Base-by-base conservation (phyloP, 2,329 filamentous ascomycete genomes). In the Trichoderma afroharzianum region DNA sequence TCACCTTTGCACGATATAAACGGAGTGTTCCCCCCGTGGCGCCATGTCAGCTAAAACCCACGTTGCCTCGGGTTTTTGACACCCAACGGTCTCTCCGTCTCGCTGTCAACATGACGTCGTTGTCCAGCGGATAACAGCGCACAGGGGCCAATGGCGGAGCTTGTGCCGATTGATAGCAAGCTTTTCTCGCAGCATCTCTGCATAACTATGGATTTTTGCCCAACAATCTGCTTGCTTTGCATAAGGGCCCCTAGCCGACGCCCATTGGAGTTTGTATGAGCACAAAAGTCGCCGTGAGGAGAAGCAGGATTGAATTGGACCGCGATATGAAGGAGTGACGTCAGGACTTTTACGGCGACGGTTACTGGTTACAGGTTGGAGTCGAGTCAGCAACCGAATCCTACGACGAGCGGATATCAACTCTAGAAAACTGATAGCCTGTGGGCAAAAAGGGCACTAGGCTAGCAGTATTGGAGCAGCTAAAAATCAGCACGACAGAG, bases 41-140 rank as follows among this genome's bases (percentile, higher is more conserved):
- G 21, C n/a, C 47, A 53, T 53, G 47, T 21, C 47, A 24, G 47
- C n/a, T 24, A 24, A 24, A 53, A 53, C n/a, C 47, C 47, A 50
- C n/a, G 43, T n/a, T 43, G 33, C 33, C 14, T 11, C 43, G 18
- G 43, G 12, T 53, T 50, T 50, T 53, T 53, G 47, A 24, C 47
- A 53, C 57, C 30, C 28, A 59, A 33, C 28, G 9, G 21, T 30
- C 43, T 50, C 66, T 28, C 26, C 26, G 39, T 62, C 28, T 62
- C 24, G 30, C 57, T 62, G 57, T 69, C 66, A 69, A 61, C 39
- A 69, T 69, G 66, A 69, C 66, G 66, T 69, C 57, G 66, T 61
- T 24, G 18, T n/a, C 47, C 39, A 57, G 50, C 32, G 57, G 18
- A 59, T 53, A 64, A 53, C 28, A 36, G 39, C 18, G 39, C 26